Evolutionary conservation across 768 basidiomycete species (phyloP), one percentile per base, ranked within the genome.

Genomic region (Hemileccinum impolitum): DNA sequence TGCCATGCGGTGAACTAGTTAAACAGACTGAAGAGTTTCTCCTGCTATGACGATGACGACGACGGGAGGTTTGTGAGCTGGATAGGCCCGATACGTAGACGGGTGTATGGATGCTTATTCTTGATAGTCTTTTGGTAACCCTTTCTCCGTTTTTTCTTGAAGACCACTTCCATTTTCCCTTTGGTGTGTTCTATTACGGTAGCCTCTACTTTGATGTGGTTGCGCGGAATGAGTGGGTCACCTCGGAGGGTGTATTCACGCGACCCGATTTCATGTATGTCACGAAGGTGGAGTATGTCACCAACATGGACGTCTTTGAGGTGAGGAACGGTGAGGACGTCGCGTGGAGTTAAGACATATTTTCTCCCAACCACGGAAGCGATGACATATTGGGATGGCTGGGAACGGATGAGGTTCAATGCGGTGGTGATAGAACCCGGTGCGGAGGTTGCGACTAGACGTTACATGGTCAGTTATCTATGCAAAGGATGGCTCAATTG

Each of bases 111-210:
- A 65, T 94, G 92, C 70, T 97, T 98, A 69, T 92, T 87, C 66
- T 82, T 79, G 55, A 97, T 90, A 8, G 90, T 93, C 72, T 91
- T 90, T 71, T 89, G 82, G 72, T 98, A 98, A 10, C 95, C 94
- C 76, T 98, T 97, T 84, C 96, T 85, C 71, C 94, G 75, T 77
- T 98, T 99, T 76, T 94, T 95, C 77, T 97, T 96, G 72, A 94
- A 82, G 47, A 90, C 88, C 59, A 75, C 78, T 70, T 95, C 89
- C 89, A 98, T 87, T 45, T 80, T 78, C 8, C 92, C 90, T 68
- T 94, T 97, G 37, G 96, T 98, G 65, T 99, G 95, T 70, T 99
- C 96, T 39, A 98, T 71, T n/a, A 99, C 93, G 18, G 91, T 96
- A 15, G 94, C 86, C 56, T 87, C 75, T 35, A 94, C 86, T 52